Evolutionary conservation across 1,139 yeast genomes (phyloP), one percentile per base, ranked within the genome.

Genomic region (Yamadazyma pseudoaaseri): DNA sequence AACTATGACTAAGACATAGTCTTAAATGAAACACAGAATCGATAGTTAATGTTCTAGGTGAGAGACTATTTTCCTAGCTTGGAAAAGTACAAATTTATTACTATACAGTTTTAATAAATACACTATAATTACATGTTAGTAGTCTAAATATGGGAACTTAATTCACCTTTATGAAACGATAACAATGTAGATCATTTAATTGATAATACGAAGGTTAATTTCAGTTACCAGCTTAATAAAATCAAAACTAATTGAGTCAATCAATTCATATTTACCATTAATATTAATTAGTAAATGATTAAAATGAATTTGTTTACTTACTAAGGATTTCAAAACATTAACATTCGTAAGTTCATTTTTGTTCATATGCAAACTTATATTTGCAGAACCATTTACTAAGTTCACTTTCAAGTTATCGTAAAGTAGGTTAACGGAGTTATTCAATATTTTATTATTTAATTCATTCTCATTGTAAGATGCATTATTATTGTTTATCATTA

Each of bases 231-330:
- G 36, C 54, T 47, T 42, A 43, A 59, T 35, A 28, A 56, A 41
- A 27, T 57, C 54, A 25, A 56, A 48, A 13, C 47, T 47, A 12
- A 55, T 43, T n/a, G 43, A 43, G 33, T 62, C 68, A 14, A 62
- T 51, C 26, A 52, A 51, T 29, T 55, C 58, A 39, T 45, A 61
- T 26, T 43, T 45, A 5, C 50, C 51, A 31, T 42, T 41, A 27
- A 60, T 42, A 31, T 54, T 52, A 26, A 65, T 57, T 34, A 47
- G 57, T 31, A 65, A 49, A 27, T 55, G 56, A 15, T 45, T 51
- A 37, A 51, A 63, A 22, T 48, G 51, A 5, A 61, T 40, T 42
- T 58, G 60, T 33, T 51, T 56, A 29, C 49, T 50, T 6, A 65
- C 40, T 24, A 55, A 36, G 9, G 37, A 41, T 41, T 65, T 65